Base-by-base conservation (phyloP, 2,329 filamentous ascomycete genomes). In the Aschersonia sp. region DNA sequence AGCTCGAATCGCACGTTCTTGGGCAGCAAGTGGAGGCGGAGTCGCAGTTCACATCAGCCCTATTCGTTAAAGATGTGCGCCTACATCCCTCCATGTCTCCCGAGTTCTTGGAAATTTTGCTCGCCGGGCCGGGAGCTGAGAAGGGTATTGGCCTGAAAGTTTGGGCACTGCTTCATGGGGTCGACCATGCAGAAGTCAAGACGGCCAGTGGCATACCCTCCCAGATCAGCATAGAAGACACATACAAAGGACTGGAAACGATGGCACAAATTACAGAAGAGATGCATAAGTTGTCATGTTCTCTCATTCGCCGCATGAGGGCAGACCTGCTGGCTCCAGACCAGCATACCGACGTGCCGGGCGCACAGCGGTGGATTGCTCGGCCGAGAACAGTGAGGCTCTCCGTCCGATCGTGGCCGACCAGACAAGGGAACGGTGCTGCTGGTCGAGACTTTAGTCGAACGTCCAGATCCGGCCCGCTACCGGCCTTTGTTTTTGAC, bases 171-270 rank as follows among this genome's bases (percentile, higher is more conserved):
- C 67, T 97, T 2, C 83, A 96, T 60, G 91, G 89, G 5, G 72
- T 88, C 31, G 91, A 97, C 61, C 67, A 80, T 47, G 72, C 75
- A 1, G 80, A 86, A 50, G 88, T 97, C 20, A 79, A 80, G 45
- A 73, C 80, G 52, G 84, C 80, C 2, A 78, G 77, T 54, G 76
- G 80, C 43, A 65, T 94, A 1, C 91, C 91, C 0, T 80, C 79
- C 1, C 89, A 96, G 63, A 94, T 97, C 60, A 92, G 87, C 62
- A 92, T 97, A 53, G 91, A 97, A 60, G 89, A 97, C 64, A 92
- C 88, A 12, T 97, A 94, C 61, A 74, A 78, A 30, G 78, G 80
- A 12, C 69, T 95, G 1, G 77, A 84, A 54, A 80, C 73, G 0
- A 60, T 83, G 46, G 63, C 77, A 1, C 74, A 81, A 50, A 78